Base-by-base conservation (phyloP, 2,329 filamentous ascomycete species). In the Coleophoma eucalyptorum region DNA sequence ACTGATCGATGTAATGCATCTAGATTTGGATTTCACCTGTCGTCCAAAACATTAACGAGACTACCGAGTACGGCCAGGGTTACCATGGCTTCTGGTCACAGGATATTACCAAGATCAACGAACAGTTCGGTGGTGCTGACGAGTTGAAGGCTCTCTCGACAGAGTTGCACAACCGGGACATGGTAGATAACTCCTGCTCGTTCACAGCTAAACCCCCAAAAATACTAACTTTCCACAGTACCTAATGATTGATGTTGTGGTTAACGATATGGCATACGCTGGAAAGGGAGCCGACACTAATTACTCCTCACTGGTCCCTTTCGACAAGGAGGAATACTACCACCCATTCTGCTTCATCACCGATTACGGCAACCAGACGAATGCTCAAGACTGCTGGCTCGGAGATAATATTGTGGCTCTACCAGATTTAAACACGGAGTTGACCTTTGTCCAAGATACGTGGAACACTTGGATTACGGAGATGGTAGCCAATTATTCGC, bases 161-260 rank as follows among this genome's bases (percentile, higher is more conserved):
- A 19, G 80, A 77, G 2, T 65, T 83, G 2, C 82, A 86, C 58
- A 64, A 67, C 19, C 69, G 78, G 13, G 73, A 67, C 15, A 84
- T 83, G 68, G 51, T 55, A 50, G 43, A 44, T 40, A 45, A 12
- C 21, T 10, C 26, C 26, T 5, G 10, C 4, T 26, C 32, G 18
- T 33, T 15, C 20, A 8, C 32, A 45, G 8, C 34, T 26, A 19
- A 43, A 48, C 26, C 21, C 41, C 33, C 16, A 38, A 34, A 21
- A 46, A 16, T 41, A n/a, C 26, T 45, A 31, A 43, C 13, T 12
- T 18, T 15, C 10, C 48, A 45, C 7, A 48, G 48, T 80, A 79
- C 56, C 66, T 84, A 33, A 84, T 84, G 80, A 70, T 84, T 2
- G 80, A 84, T 53, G 67, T 83, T 1, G 79, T 83, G 3, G 72